phyloP scores from a whole-genome alignment of 2,329 filamentous ascomycete species.

The Nemania sp. region DNA sequence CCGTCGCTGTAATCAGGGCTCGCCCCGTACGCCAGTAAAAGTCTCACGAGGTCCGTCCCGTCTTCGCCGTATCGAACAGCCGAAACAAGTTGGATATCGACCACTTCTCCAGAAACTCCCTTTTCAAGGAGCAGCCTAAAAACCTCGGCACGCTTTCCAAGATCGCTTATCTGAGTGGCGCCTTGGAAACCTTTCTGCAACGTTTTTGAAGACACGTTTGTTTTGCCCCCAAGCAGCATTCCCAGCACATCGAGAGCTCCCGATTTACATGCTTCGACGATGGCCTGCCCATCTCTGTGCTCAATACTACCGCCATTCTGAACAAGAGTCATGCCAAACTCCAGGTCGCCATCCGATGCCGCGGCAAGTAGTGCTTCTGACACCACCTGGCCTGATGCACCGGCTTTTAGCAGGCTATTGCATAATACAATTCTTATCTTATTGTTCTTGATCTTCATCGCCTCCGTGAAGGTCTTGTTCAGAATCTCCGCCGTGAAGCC shows the following conservation, averaged over 20 bases:
- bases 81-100: constrained; percentile 57
- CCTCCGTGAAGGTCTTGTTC: constrained; percentile 48
- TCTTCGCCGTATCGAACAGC: constrained; percentile 55
- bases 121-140: constrained; percentile 55
- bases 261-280: constrained; percentile 57
- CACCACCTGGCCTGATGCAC: constrained; percentile 49
- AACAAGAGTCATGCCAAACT: constrained; percentile 55
- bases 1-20: constrained; percentile 59
- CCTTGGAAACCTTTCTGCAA: constrained; percentile 58
- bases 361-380: constrained; percentile 56
- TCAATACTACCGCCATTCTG: constrained; percentile 55
- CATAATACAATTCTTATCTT: constrained; percentile 49
- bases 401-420: constrained; percentile 49
- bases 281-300: constrained; percentile 55
- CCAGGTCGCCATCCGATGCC: constrained; percentile 56
- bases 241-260: constrained; percentile 54
- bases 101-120: constrained; percentile 54
- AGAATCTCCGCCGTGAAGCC: constrained; percentile 46
- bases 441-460: constrained; percentile 47
- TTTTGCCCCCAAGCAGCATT: constrained; percentile 52
- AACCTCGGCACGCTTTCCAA: constrained; percentile 52
- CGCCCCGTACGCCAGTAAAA: constrained; percentile 57
- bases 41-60: constrained; percentile 51
- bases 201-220: constrained; percentile 45
- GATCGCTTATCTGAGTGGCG: constrained; percentile 55